Evolutionary conservation across 495 filamentous ascomycete genomes (phyloP).

Genomic region (Trichoderma reesei): DNA sequence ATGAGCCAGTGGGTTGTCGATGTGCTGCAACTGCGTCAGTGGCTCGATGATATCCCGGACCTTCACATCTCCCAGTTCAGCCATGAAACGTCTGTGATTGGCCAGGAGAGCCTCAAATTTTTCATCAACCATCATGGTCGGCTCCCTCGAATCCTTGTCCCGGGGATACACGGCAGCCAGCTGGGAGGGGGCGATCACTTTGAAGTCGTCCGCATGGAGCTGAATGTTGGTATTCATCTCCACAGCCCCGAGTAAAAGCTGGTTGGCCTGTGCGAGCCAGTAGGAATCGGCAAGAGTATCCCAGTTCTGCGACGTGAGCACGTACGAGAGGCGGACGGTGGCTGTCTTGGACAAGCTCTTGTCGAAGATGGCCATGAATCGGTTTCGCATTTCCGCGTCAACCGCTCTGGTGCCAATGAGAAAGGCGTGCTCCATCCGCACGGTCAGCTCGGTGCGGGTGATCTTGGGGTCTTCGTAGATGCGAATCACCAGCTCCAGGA

Average conservation of each 20-base stretch:
- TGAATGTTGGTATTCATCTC: slow-evolving; percentile 70
- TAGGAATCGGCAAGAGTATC: slow-evolving; percentile 88
- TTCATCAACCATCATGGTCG: slow-evolving; percentile 65
- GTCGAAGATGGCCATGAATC: slow-evolving; percentile 92
- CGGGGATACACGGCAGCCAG: slow-evolving; percentile 60
- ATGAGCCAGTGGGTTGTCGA: slow-evolving; percentile 67
- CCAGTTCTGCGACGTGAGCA: slow-evolving; percentile 93
- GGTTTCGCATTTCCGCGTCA: slow-evolving; percentile 93
- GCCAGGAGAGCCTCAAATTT: slow-evolving; percentile 71
- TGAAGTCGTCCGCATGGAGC: slow-evolving; percentile 76
- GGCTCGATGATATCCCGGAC: slow-evolving; percentile 83
- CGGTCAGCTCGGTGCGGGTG: slow-evolving; percentile 86
- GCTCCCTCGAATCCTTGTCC: slow-evolving; percentile 69
- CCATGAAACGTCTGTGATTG: slow-evolving; percentile 68
- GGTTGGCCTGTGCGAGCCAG: slow-evolving; percentile 90
- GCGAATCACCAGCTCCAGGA: slow-evolving; percentile 88
- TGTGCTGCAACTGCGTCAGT: slow-evolving; percentile 87
- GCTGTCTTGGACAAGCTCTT: slow-evolving; percentile 78
- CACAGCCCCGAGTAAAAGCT: slow-evolving; percentile 80
- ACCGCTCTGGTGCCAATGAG: slow-evolving; percentile 88
- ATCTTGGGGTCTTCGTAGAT: slow-evolving; percentile 97
- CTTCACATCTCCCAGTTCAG: slow-evolving; percentile 72
- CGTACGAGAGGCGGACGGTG: slow-evolving; percentile 75
- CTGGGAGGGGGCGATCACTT: slow-evolving; percentile 56
- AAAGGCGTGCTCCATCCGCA: slow-evolving; percentile 95